Base-by-base conservation (phyloP, 805 yeast species). In the Wickerhamiella parazyma region DNA sequence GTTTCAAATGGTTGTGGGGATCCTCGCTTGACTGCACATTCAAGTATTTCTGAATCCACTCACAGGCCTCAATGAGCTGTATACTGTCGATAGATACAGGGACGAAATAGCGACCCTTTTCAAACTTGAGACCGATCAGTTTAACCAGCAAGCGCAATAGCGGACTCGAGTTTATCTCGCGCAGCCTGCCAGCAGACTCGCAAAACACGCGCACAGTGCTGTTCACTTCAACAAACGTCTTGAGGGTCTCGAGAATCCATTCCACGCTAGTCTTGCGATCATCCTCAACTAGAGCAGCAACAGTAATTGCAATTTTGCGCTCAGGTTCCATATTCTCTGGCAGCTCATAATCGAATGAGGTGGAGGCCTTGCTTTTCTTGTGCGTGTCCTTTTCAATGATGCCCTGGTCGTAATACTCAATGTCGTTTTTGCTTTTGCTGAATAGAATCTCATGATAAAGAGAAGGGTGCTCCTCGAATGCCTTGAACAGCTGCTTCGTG, bases 361-460 rank as follows among this genome's bases (percentile, higher is more conserved):
- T 28, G 17, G 46, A 11, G 45, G 49, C 1, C 33, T 48, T 11
- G 45, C 26, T 37, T 17, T 46, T 45, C 11, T 44, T 25, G 48
- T 46, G 18, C 20, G 25, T n/a, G n/a, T n/a, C 37, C n/a, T 47
- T 40, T 4, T 31, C 29, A 11, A 65, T 62, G 37, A 75, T 75
- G 19, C 94, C 94, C 5, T 76, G 67, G 28, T 74, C 68, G 49
- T 79, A 69, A 51, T 69, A 89, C 36, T 68, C 63, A 47, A 65
- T 63, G 18, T 68, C 64, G 48, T 58, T 70, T 17, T 60, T 73
- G 48, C 66, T 49, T 51, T 78, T 65, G 36, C 81, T 73, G 56
- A 84, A 83, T 41, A 85, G 62, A 3, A 89, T 53, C 54, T 85
- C 94, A 5, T 73, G 64, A 49, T 59, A 75, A 53, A 69, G 69